Percentiles rank a stretch among this genome's conserved stretches.
phyloP scores from a whole-genome alignment of 768 basidiomycete species.

The Cystofilobasidium macerans region DNA sequence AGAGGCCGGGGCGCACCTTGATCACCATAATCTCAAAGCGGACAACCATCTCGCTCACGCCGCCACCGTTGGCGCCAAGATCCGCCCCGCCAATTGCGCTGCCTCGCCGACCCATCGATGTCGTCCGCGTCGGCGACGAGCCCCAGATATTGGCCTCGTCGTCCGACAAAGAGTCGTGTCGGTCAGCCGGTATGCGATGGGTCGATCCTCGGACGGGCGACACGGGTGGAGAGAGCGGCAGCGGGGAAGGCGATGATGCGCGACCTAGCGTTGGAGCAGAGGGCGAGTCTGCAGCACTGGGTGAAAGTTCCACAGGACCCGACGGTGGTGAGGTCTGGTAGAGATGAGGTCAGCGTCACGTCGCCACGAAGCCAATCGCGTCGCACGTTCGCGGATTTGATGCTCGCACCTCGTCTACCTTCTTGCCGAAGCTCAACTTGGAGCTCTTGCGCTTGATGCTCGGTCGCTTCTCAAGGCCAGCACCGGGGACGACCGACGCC shows the following conservation, averaged over 20 bases:
- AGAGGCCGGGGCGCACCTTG: constrained; percentile 54
- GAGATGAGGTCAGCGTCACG: neutral
- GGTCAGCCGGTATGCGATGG: neutral
- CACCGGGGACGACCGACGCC: constrained; percentile 46
- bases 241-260: neutral
- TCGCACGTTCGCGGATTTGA: neutral
- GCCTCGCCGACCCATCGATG: constrained; percentile 34
- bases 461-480: constrained; percentile 6
- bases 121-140: neutral
- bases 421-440: constrained; percentile 24
- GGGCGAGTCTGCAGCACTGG: neutral
- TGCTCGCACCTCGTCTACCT: too few species aligned
- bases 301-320: neutral
- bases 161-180: constrained; percentile 25
- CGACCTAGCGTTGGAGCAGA: neutral
- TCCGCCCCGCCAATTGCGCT: constrained; percentile 26
- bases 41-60: constrained; percentile 64
- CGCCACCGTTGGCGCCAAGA: neutral
- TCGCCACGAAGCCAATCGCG: neutral
- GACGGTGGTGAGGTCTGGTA: neutral
- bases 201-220: constrained; percentile 12
- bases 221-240: constrained; percentile 27
- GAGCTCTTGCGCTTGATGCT: constrained; percentile 29
- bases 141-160: constrained; percentile 37
- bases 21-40: constrained; percentile 95